Evolutionary conservation across 2,329 filamentous ascomycete genomes (phyloP).

Genomic region (Alternaria infectoria): DNA sequence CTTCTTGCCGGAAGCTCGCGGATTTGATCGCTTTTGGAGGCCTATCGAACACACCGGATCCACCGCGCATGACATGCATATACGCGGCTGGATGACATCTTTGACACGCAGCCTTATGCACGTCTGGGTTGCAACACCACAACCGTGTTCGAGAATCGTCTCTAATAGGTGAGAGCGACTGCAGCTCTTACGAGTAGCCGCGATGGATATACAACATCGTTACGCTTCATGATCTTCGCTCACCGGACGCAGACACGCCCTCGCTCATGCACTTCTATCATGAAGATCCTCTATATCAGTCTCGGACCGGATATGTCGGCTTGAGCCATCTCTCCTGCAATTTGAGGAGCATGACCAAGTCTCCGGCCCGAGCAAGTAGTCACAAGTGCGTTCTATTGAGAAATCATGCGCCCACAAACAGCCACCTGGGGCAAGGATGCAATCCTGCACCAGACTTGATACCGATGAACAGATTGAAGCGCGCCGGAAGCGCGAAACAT

Average conservation of each 20-base stretch:
- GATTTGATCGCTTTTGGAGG: neutral
- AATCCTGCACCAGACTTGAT: neutral
- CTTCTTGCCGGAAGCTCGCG: neutral
- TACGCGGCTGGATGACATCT: constrained; percentile 9
- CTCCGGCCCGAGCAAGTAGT: neutral
- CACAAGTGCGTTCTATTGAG: neutral
- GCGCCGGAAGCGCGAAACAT: neutral
- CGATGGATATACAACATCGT: neutral
- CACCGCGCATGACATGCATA: constrained; percentile 11
- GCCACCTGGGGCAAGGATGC: neutral
- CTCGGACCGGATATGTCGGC: neutral
- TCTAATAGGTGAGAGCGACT: neutral
- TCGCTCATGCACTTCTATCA: neutral
- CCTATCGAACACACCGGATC: constrained; percentile 23
- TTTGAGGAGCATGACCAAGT: neutral
- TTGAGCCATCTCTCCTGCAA: neutral
- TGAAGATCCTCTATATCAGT: neutral
- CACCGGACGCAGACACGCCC: constrained; percentile 13
- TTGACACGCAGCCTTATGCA: constrained; percentile 18
- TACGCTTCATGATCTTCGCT: neutral
- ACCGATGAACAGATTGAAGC: neutral
- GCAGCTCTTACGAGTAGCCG: neutral
- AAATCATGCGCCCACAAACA: neutral
- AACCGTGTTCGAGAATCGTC: neutral
- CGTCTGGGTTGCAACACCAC: constrained; percentile 2